These are phyloP conservation scores for Hibiscus trionum DNA, from an alignment of 345 rosid genomes.

Conservation along the genomic window DNA sequence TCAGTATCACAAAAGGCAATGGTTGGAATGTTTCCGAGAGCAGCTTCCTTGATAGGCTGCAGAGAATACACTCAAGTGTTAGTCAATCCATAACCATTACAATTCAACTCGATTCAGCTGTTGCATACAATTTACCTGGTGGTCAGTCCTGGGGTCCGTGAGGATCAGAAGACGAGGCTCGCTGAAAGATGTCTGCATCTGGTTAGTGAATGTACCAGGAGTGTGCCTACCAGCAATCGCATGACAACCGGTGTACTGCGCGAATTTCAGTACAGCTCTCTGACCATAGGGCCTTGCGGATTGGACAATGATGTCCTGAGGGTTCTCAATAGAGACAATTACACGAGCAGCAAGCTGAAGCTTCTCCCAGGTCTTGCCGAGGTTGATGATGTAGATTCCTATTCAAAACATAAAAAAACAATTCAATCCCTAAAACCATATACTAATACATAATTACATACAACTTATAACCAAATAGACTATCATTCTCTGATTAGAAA, in stretches of 20 bases:
- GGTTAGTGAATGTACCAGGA: constrained; percentile 97
- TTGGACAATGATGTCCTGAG: constrained; percentile 88
- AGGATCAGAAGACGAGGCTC: constrained; percentile 85
- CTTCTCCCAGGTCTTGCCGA: constrained; percentile 93
- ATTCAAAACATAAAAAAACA: not conserved
- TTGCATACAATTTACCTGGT: constrained; percentile 43
- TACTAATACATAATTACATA: not conserved
- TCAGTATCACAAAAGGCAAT: constrained; percentile 96
- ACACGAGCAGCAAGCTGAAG: constrained; percentile 82
- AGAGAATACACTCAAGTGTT: not conserved
- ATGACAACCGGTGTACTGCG: constrained; percentile 90
- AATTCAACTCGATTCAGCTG: not conserved
- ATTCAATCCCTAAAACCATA: not conserved
- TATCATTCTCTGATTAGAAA: not conserved
- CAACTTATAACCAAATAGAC: not conserved
- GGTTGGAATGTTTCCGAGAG: constrained; percentile 91
- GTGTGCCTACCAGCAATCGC: constrained; percentile 99
- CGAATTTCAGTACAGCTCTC: constrained; percentile 88
- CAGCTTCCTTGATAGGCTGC: constrained; percentile 96
- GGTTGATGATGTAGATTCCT: constrained; percentile 88
- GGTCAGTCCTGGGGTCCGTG: constrained; percentile 97
- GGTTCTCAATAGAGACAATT: constrained; percentile 81
- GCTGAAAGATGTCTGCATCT: constrained; percentile 82
- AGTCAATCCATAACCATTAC: not conserved
- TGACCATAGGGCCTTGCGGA: constrained; percentile 98